Evolutionary conservation across 2,329 filamentous ascomycete species (phyloP).

Genomic region (Fonsecaea monophora): DNA sequence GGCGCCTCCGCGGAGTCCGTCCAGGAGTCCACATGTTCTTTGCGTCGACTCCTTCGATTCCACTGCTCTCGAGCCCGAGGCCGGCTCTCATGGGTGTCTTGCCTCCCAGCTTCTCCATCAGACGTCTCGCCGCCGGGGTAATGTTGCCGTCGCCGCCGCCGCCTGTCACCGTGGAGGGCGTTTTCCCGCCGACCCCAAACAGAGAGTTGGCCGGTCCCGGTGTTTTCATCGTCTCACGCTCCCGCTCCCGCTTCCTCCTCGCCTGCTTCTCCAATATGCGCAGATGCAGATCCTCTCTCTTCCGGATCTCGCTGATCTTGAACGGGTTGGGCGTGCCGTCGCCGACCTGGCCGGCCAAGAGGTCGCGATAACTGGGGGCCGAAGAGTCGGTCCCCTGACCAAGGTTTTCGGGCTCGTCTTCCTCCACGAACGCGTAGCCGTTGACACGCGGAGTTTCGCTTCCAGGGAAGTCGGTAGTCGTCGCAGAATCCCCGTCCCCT

Average conservation of each 20-base stretch:
- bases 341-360: constrained; percentile 47
- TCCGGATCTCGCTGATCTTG: constrained; percentile 74
- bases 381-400: constrained; percentile 58
- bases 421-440: constrained; percentile 93
- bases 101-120: constrained; percentile 49
- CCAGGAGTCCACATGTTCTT: constrained; percentile 49
- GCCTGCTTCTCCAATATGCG: constrained; percentile 76
- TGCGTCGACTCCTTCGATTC: constrained; percentile 29
- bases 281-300: constrained; percentile 80
- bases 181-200: not conserved
- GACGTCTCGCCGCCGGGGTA: constrained; percentile 53
- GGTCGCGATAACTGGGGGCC: constrained; percentile 51
- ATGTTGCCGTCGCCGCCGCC: constrained; percentile 40
- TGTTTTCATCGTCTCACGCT: constrained; percentile 31
- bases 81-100: constrained; percentile 43
- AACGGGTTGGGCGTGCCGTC: constrained; percentile 75
- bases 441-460: constrained; percentile 88
- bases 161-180: not conserved
- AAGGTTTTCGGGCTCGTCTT: constrained; percentile 60
- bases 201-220: not conserved
- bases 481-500: constrained; percentile 53
- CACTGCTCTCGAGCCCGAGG: constrained; percentile 14
- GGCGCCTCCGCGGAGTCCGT: constrained; percentile 43
- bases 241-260: constrained; percentile 33
- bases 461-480: constrained; percentile 63